Base-by-base conservation (phyloP, 805 yeast species). In the Wickerhamomyces strasburgensis region DNA sequence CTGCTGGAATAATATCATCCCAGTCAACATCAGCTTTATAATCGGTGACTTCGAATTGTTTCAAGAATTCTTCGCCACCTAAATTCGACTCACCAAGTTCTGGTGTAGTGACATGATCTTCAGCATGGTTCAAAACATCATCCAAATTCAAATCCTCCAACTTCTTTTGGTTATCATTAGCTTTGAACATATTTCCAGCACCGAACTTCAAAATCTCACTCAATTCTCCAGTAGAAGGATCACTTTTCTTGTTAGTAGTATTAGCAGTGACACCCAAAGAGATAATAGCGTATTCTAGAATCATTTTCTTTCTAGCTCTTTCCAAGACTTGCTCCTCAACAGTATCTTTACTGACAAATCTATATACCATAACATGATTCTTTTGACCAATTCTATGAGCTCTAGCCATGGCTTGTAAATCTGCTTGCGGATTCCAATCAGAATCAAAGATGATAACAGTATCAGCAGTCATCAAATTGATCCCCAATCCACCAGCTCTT, bases 341-440 rank as follows among this genome's bases (percentile, higher is more conserved):
- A 0, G 98, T 93, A 54, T 93, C 98, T 54, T 93, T 93, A 40
- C 96, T 83, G n/a, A 93, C 98, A 65, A 93, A 85, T 57, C 99
- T 71, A 58, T 93, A 93, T 14, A 93, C 98, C 79, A 87, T 86
- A 26, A 93, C 99, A 62, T 93, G 98, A 52, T 86, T 88, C 62
- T 89, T 93, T 61, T 93, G 99, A n/a, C 99, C 99, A 58, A 93
- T 93, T 69, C 99, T 80, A 65, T 93, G 99, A 3, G 98, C 98
- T 64, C 98, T 79, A 0, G 98, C 98, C 98, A 93, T 93, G 1
- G 98, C 98, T 64, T 93, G 98, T 53, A 93, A 69, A 71, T 93
- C 98, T 0, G 98, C 98, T 61, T 93, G 98, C 0, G 98, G 98
- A 57, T 93, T 93, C 98, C 98, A 93, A 65, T 93, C 98, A 5